phyloP scores from a whole-genome alignment of 129 eudicot species.

The Lactuca saligna region DNA sequence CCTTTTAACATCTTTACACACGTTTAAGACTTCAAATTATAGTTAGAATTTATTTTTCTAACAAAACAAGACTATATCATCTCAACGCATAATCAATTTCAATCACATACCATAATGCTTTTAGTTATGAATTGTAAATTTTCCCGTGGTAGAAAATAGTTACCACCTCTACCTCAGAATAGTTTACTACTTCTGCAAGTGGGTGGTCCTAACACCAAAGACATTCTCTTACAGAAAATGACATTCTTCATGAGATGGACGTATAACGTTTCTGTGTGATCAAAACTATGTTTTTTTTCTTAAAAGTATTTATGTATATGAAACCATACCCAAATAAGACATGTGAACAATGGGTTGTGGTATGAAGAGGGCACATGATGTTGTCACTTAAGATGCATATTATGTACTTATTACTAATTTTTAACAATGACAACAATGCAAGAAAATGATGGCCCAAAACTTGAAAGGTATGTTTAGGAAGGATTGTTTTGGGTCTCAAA shows the following conservation, averaged over 20 bases:
- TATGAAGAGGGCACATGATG: slow-evolving; percentile 37
- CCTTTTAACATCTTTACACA: neutral
- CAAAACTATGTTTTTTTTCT: slow-evolving; percentile 15
- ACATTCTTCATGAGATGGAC: slow-evolving; percentile 36
- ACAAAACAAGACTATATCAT: neutral
- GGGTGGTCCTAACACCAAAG: slow-evolving; percentile 22
- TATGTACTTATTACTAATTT: slow-evolving; percentile 30
- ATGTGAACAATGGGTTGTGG: slow-evolving; percentile 39
- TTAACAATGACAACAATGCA: slow-evolving; percentile 43
- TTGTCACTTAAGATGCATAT: slow-evolving; percentile 36
- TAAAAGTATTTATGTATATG: neutral
- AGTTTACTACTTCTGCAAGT: slow-evolving; percentile 13
- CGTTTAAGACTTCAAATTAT: neutral
- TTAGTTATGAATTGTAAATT: neutral
- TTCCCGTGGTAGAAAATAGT: slow-evolving; percentile 8
- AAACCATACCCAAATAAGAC: slow-evolving; percentile 32
- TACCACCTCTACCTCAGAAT: neutral
- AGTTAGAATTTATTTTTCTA: neutral
- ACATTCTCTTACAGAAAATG: slow-evolving; percentile 34
- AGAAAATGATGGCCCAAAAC: slow-evolving; percentile 45
- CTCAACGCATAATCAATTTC: neutral
- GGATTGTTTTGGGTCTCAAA: slow-evolving; percentile 27
- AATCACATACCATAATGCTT: neutral
- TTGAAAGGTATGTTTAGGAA: slow-evolving; percentile 41
- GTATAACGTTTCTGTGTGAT: slow-evolving; percentile 20